These are phyloP conservation scores for Erysimum cheiri DNA, from an alignment of 441 rosid species.

Conservation along the genomic window DNA sequence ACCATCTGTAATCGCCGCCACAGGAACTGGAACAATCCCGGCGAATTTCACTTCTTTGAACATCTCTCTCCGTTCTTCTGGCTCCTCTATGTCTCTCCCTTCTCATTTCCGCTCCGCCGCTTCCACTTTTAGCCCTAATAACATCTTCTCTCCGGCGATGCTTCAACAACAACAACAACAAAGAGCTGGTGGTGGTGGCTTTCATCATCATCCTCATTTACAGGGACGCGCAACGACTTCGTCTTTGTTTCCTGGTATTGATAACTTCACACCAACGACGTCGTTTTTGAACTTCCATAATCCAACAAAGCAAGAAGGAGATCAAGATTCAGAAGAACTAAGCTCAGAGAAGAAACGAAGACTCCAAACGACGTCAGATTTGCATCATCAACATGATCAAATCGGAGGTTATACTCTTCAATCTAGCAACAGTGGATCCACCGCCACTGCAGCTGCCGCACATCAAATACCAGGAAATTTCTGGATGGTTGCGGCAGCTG, in stretches of 20 bases:
- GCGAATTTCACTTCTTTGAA: conserved; percentile 93
- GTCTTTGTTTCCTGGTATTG: conserved; percentile 72
- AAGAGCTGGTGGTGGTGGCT: conserved; percentile 28
- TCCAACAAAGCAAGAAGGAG: conserved; percentile 70
- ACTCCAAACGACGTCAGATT: conserved; percentile 43
- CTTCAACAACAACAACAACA: conserved; percentile 40
- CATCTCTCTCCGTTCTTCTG: conserved; percentile 92
- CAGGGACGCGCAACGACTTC: conserved; percentile 53
- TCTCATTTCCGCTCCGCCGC: conserved; percentile 72
- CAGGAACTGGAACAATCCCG: conserved; percentile 95
- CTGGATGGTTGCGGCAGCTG: conserved; percentile 48
- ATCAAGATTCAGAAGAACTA: conserved; percentile 52
- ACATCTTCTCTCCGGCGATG: conserved; percentile 28
- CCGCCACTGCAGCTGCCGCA: conserved; percentile 21
- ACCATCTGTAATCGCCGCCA: conserved; percentile 93
- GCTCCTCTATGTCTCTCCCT: conserved; percentile 85
- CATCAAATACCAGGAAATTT: conserved; percentile 41
- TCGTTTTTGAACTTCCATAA: conserved; percentile 81
- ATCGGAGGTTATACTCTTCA: conserved; percentile 38
- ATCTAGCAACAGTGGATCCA: conserved; percentile 42
- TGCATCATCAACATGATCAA: conserved; percentile 42
- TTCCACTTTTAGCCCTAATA: conserved; percentile 65
- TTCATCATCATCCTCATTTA: conserved; percentile 33
- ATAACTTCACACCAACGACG: conserved; percentile 57
- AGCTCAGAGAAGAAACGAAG: conserved; percentile 38